Evolutionary conservation across 164 flowering plant species (phyloP).

Genomic region (Hamamelis virginiana): DNA sequence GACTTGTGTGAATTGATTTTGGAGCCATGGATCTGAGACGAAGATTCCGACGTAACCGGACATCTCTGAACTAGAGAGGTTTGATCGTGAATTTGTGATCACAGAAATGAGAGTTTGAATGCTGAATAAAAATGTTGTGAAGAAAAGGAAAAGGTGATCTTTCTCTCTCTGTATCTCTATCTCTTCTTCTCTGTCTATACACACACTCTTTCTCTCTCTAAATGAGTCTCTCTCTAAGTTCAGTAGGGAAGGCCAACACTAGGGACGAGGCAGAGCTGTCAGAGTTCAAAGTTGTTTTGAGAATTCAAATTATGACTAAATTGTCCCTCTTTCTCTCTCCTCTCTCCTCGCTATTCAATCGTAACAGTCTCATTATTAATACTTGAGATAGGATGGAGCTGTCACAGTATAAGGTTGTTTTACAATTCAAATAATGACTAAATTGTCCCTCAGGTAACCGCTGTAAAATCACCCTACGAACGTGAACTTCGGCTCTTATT

Average conservation of each 20-base stretch:
- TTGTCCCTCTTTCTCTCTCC: slow-evolving; percentile 12
- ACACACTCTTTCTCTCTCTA: neutral
- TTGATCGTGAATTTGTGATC: neutral
- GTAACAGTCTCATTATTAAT: neutral
- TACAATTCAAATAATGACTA: too few relatives aligned
- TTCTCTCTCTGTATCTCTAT: too few relatives aligned
- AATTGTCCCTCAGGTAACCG: too few relatives aligned
- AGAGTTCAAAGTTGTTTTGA: slow-evolving; percentile 17
- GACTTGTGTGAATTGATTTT: slow-evolving; percentile 90
- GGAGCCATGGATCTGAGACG: slow-evolving; percentile 93
- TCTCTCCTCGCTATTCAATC: neutral
- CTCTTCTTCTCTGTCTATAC: neutral
- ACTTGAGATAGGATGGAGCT: too few relatives aligned
- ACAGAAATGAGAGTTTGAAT: neutral
- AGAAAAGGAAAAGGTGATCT: neutral
- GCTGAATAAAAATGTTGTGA: neutral
- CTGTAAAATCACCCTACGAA: too few relatives aligned
- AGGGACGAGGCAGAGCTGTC: slow-evolving; percentile 37
- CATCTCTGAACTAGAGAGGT: slow-evolving; percentile 26
- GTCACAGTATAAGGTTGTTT: too few relatives aligned
- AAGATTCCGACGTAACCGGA: slow-evolving; percentile 70
- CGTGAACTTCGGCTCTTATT: too few relatives aligned
- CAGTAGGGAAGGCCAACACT: neutral
- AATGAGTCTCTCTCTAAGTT: neutral
- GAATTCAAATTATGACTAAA: slow-evolving; percentile 56